Percentiles rank a stretch among this genome's conserved stretches.
These are phyloP conservation scores for Beauveria sp. DNA, from an alignment of 2,329 filamentous ascomycete species.

Conservation along the genomic window DNA sequence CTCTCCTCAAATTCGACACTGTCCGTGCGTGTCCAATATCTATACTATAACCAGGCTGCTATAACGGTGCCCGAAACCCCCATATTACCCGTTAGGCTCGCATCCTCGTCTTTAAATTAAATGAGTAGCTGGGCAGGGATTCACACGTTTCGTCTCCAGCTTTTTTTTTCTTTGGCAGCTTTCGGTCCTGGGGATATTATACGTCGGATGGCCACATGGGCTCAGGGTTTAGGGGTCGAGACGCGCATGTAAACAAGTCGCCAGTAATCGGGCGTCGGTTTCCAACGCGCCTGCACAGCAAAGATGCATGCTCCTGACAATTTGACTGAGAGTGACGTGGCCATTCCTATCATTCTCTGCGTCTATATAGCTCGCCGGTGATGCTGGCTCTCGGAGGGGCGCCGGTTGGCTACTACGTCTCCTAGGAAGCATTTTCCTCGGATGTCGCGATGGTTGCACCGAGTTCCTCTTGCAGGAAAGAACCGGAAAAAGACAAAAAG, in stretches of 20 bases:
- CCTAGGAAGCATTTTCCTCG: background rate
- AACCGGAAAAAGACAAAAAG: background rate
- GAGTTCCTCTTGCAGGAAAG: background rate
- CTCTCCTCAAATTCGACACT: background rate
- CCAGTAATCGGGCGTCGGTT: too few species aligned
- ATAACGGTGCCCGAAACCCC: background rate
- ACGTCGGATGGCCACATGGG: background rate
- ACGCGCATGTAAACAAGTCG: background rate
- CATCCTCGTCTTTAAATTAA: background rate
- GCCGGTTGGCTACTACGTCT: background rate
- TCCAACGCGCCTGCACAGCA: too few species aligned
- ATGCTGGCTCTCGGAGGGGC: too few species aligned
- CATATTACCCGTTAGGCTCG: background rate
- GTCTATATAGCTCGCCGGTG: too few species aligned
- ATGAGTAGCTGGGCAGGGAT: background rate
- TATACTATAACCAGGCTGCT: background rate
- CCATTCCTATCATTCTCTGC: too few species aligned
- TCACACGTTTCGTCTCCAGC: background rate
- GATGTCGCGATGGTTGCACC: background rate
- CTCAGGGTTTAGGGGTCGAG: background rate
- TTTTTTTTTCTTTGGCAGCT: background rate
- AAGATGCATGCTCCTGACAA: too few species aligned
- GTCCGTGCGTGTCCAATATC: background rate
- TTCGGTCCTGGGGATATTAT: background rate
- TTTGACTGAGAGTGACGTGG: too few species aligned